phyloP scores from a whole-genome alignment of 208 protist genomes.

The Trypanosoma theileri region DNA sequence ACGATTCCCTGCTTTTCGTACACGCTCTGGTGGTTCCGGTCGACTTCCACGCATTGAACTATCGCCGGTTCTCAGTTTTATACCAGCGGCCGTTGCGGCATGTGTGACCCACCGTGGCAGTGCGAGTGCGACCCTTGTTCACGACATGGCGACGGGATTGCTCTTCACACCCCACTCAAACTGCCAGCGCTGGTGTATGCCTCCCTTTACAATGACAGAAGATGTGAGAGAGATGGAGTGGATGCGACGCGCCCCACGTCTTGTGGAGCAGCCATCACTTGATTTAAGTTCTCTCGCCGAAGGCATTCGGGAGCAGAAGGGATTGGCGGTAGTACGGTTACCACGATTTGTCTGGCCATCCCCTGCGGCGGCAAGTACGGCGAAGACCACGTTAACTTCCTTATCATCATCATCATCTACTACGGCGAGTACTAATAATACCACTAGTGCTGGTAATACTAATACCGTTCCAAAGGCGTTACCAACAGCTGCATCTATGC shows the following conservation, averaged over 20 bases:
- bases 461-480: neutral
- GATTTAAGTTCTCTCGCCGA: slow-evolving; percentile 27
- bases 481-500: slow-evolving; percentile 9
- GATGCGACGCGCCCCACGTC: slow-evolving; percentile 17
- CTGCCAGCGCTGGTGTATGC: slow-evolving; percentile 8
- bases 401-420: neutral
- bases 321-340: slow-evolving; percentile 22
- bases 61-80: slow-evolving; percentile 31
- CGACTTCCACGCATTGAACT: slow-evolving; percentile 38
- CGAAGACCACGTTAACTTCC: neutral
- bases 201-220: slow-evolving; percentile 10
- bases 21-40: slow-evolving; percentile 14
- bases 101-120: slow-evolving; percentile 30
- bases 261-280: slow-evolving; percentile 43
- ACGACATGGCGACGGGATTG: slow-evolving; percentile 21
- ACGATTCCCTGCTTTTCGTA: slow-evolving; percentile 40
- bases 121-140: slow-evolving; percentile 41
- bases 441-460: neutral
- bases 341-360: slow-evolving; percentile 26
- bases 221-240: slow-evolving; percentile 7
- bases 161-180: slow-evolving; percentile 18
- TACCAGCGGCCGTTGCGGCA: slow-evolving; percentile 17
- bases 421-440: neutral
- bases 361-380: neutral
- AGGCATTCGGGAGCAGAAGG: slow-evolving; percentile 20